phyloP scores from a whole-genome alignment of 306 rosid species.

The Lupinus albus region DNA sequence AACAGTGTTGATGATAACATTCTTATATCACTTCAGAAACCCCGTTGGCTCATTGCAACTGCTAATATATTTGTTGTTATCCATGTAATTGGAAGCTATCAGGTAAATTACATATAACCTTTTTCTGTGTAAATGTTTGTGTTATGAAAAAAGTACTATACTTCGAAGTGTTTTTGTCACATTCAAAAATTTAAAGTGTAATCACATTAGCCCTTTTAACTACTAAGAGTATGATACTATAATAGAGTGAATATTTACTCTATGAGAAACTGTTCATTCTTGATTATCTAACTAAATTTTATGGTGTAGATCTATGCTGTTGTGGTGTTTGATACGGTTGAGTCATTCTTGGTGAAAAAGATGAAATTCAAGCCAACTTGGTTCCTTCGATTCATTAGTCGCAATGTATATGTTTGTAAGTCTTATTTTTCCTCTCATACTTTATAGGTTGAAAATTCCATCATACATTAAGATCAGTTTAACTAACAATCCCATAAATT shows the following conservation, averaged over 20 bases:
- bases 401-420: conserved; percentile 70
- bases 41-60: conserved; percentile 66
- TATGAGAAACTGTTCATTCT: background rate
- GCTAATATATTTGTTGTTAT: conserved; percentile 80
- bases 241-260: too few species aligned
- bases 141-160: too few species aligned
- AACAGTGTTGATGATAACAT: conserved; percentile 61
- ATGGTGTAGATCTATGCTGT: conserved; percentile 61
- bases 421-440: conserved; percentile 16
- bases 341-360: conserved; percentile 62
- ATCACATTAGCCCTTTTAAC: too few species aligned
- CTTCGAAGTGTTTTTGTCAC: too few species aligned
- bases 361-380: conserved; percentile 53
- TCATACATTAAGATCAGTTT: background rate
- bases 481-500: background rate
- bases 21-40: conserved; percentile 66
- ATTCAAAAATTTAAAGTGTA: too few species aligned
- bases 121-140: background rate
- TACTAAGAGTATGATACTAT: too few species aligned
- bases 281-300: background rate
- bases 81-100: conserved; percentile 86
- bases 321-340: conserved; percentile 81
- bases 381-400: conserved; percentile 60
- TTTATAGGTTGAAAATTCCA: background rate
- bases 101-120: conserved; percentile 45